Percentiles rank a stretch among this genome's conserved stretches.
phyloP scores from a whole-genome alignment of 116 monocot genomes.

The Phalaenopsis hybrid region DNA sequence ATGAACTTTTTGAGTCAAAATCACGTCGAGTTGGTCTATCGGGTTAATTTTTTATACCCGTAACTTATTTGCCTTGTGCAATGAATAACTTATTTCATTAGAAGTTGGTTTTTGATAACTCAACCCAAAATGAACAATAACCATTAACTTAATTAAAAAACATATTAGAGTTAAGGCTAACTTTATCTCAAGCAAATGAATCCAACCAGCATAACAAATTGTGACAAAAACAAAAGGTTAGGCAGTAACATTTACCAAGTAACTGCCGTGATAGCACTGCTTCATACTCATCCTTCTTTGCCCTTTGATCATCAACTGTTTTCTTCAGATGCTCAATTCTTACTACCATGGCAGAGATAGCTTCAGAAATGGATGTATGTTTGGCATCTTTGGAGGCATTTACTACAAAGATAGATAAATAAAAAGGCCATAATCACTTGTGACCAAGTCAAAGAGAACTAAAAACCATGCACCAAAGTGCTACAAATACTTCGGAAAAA shows the following conservation, averaged over 20 bases:
- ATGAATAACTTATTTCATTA: background rate
- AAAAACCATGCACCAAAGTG: background rate
- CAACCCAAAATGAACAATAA: background rate
- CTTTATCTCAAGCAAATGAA: background rate
- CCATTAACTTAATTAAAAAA: background rate
- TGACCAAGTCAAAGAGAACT: background rate
- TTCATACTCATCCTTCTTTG: constrained; percentile 40
- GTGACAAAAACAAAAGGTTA: background rate
- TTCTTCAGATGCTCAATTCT: constrained; percentile 38
- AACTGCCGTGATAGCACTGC: constrained; percentile 41
- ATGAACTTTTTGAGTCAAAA: too few relatives aligned
- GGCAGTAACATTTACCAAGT: constrained; percentile 26
- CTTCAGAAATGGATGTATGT: constrained; percentile 20
- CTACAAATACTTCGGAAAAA: background rate
- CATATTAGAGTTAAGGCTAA: background rate
- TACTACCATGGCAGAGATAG: constrained; percentile 26
- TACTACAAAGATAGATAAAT: constrained; percentile 29
- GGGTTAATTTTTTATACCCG: too few relatives aligned
- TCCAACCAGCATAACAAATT: background rate
- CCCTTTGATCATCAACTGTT: constrained; percentile 33
- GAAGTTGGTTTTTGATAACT: background rate
- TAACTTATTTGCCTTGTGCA: background rate
- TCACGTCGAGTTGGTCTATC: too few relatives aligned
- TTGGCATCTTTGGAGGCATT: constrained; percentile 51
- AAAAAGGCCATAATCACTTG: background rate